Evolutionary conservation across 306 rosid species (phyloP).

Genomic region (Hippophae tibetana): DNA sequence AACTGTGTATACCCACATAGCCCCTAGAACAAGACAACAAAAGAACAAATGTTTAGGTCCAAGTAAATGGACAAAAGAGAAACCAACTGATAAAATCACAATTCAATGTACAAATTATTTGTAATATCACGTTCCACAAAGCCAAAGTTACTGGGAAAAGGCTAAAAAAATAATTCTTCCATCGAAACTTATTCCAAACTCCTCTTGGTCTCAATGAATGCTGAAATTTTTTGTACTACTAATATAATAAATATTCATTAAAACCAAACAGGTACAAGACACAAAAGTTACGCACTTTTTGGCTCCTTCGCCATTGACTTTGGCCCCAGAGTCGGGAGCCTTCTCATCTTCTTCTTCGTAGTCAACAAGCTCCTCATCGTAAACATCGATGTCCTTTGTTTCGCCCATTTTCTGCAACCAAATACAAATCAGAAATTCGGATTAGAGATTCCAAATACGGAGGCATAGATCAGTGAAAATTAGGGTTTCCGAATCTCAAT

Average conservation of each 20-base stretch:
- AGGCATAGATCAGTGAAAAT: background rate
- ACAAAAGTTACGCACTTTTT: slow-evolving; percentile 49
- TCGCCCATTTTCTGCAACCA: slow-evolving; percentile 66
- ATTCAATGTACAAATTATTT: background rate
- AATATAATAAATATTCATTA: too few species aligned
- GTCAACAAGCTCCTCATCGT: slow-evolving; percentile 95
- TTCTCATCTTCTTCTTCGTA: slow-evolving; percentile 95
- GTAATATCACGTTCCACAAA: background rate
- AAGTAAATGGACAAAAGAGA: background rate
- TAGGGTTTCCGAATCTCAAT: slow-evolving; percentile 21
- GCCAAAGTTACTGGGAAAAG: background rate
- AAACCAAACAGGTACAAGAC: background rate
- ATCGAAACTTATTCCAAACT: too few species aligned
- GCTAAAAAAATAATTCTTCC: too few species aligned
- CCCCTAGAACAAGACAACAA: slow-evolving; percentile 38
- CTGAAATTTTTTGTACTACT: too few species aligned
- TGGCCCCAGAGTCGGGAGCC: slow-evolving; percentile 65
- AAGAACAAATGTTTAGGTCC: slow-evolving; percentile 1
- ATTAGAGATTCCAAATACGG: slow-evolving; percentile 2
- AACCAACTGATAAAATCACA: background rate
- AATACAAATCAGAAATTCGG: slow-evolving; percentile 1
- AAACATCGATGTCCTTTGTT: slow-evolving; percentile 67
- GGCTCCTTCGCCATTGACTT: slow-evolving; percentile 84
- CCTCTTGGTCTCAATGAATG: too few species aligned
- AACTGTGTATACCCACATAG: slow-evolving; percentile 97